A percentile compares a stretch with the other conserved stretches of the same genome.
Conservation (phyloP, 768 basidiomycete species). For the Boletus sp. region DNA sequence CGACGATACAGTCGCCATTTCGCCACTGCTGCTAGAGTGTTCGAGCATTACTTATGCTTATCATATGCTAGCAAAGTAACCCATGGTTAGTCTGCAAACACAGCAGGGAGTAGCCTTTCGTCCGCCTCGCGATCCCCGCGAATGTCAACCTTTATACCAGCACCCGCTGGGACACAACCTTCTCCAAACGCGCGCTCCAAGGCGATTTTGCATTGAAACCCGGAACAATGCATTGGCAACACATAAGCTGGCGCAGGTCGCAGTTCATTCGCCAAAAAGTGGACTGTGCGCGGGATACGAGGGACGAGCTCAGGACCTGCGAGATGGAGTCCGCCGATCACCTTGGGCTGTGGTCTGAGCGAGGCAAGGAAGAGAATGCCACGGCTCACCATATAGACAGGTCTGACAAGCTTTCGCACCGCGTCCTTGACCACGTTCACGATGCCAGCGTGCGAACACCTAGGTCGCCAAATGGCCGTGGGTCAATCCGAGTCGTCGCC, state of each 20-base stretch:
- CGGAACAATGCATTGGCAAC: constrained; percentile 84
- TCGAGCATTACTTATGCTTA: constrained; percentile 1
- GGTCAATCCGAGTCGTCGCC: not conserved
- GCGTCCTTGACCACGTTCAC: constrained; percentile 80
- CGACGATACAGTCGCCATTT: not conserved
- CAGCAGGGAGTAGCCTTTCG: constrained; percentile 20
- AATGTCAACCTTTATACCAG: constrained; percentile 63
- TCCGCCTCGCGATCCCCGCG: constrained; percentile 46
- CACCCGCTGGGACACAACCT: constrained; percentile 74
- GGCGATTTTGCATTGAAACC: constrained; percentile 72
- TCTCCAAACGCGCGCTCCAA: constrained; percentile 68
- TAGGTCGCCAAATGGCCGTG: constrained; percentile 14
- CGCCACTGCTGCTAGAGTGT: not conserved
- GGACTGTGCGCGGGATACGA: constrained; percentile 66
- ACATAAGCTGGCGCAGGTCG: constrained; percentile 64
- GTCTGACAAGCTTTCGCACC: constrained; percentile 54
- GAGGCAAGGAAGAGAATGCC: not conserved
- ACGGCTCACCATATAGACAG: constrained; percentile 65
- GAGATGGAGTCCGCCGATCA: constrained; percentile 83
- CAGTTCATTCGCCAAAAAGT: constrained; percentile 62
- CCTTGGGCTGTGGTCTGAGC: constrained; percentile 35
- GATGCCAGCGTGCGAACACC: constrained; percentile 79
- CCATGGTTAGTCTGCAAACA: constrained; percentile 14
- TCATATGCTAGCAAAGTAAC: too few relatives aligned
- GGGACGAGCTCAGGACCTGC: constrained; percentile 61